Evolutionary conservation across 208 protist species (phyloP), one percentile per base, ranked within the genome.

Genomic region (Entamoeba histolytica): DNA sequence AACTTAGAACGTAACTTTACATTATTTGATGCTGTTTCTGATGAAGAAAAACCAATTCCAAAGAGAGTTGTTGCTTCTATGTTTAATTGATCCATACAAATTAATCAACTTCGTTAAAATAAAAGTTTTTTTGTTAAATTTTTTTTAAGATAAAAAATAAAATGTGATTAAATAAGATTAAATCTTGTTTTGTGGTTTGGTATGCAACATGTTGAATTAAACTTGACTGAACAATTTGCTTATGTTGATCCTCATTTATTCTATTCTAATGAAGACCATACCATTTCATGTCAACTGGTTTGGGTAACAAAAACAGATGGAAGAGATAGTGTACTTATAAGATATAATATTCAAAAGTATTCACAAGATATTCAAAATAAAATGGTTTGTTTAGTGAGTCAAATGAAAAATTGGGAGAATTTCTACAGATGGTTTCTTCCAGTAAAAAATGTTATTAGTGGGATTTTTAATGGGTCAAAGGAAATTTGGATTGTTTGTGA

Each of bases 1-100:
- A 31, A 94, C 5, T n/a, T 94, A 39, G n/a, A 94, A 49, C 98
- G 97, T 93, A 97, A 98, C 92, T 99, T 99, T 95, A 98, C 98
- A 94, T 98, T 99, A 52, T 99, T 99, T 94, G 97, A 99, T 92
- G 98, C 97, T 5, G 98, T 98, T 10, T 98, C 98, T 17, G 73
- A 94, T 55, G 44, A 35, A 14, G n/a, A 52, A 12, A 50, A 91
- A 12, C 19, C 14, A 49, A 92, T 78, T 49, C 93, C 93, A 57
- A 44, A 47, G 44, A 47, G 87, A 49, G 87, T 47, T 31, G 87
- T 47, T 31, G 39, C 87, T 14, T 91, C 87, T 47, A 91, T 69
- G 55, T 69, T 69, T 69, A 69, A 69, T 28, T 69, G 55, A 69
- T 69, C 23, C 55, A 6, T 69, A 69, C 55, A 15, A 69, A 15